A percentile compares a stretch with the other conserved stretches of the same genome.
Conservation (phyloP, 768 basidiomycete genomes). For the Boletus coccyginus region DNA sequence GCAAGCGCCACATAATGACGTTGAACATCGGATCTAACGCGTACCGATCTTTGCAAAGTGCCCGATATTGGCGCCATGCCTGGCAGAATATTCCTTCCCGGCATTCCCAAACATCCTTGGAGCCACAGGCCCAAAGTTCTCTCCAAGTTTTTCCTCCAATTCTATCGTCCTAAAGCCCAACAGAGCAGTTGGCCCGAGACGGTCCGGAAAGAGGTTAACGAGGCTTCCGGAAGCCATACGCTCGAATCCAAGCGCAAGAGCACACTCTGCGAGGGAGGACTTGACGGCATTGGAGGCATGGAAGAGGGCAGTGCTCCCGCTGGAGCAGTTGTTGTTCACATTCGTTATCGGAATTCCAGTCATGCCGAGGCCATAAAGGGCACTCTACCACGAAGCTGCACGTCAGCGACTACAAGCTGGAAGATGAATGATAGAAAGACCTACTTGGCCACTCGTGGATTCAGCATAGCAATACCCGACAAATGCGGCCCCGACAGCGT, state of each 20-base stretch:
- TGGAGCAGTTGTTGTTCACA: conserved; percentile 84
- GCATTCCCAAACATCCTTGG: conserved; percentile 73
- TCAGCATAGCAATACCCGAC: conserved; percentile 79
- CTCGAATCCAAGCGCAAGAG: conserved; percentile 81
- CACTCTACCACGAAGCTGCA: conserved; percentile 42
- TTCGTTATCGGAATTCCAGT: conserved; percentile 81
- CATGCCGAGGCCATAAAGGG: conserved; percentile 76
- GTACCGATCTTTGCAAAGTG: conserved; percentile 77
- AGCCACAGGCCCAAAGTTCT: conserved; percentile 64
- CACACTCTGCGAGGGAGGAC: conserved; percentile 63
- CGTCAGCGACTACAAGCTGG: background rate
- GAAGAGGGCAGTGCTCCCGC: conserved; percentile 72
- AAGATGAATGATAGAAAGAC: background rate
- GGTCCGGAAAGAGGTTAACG: conserved; percentile 56
- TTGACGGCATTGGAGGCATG: conserved; percentile 68
- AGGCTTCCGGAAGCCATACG: conserved; percentile 75
- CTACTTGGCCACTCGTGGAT: conserved; percentile 69
- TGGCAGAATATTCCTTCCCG: conserved; percentile 66
- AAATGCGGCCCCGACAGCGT: conserved; percentile 63
- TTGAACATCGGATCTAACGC: conserved; percentile 4
- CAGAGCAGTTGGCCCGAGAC: conserved; percentile 42
- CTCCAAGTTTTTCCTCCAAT: conserved; percentile 46
- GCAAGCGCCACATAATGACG: background rate
- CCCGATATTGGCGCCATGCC: conserved; percentile 60
- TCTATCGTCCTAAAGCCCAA: conserved; percentile 42